A percentile compares a stretch with the other conserved stretches of the same genome.
Conservation (phyloP, 139 green algal species). For the Closterium sp. region DNA sequence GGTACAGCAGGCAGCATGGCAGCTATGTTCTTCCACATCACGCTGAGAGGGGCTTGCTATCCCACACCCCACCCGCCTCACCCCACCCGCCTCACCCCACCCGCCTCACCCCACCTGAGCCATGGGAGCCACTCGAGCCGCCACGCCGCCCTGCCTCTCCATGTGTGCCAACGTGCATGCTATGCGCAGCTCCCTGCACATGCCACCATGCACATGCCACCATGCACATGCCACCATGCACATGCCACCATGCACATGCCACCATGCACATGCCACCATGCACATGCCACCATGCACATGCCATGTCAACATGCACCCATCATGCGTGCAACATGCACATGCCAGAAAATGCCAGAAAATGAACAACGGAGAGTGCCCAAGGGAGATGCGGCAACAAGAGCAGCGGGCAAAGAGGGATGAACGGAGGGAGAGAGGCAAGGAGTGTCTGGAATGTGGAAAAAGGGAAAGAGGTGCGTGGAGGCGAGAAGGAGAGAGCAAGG, state of each 20-base stretch:
- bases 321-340: no score
- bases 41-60: no score
- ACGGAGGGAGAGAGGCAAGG: no score
- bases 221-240: not conserved
- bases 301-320: no score
- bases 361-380: no score
- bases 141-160: constrained; percentile 78
- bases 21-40: no score
- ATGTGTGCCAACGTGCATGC: constrained; percentile 73
- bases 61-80: no score
- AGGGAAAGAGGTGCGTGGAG: not conserved
- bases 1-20: no score
- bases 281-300: no score
- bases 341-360: no score
- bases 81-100: not conserved
- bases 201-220: not conserved
- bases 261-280: constrained; percentile 28
- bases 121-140: constrained; percentile 70
- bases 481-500: not conserved
- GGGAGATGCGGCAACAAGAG: no score
- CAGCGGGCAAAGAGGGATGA: not conserved
- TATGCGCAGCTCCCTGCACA: constrained; percentile 70
- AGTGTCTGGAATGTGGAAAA: not conserved
- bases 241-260: not conserved
- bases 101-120: constrained; percentile 59